phyloP scores from a whole-genome alignment of 257 asterid species.

The Nicotiana paniculata region DNA sequence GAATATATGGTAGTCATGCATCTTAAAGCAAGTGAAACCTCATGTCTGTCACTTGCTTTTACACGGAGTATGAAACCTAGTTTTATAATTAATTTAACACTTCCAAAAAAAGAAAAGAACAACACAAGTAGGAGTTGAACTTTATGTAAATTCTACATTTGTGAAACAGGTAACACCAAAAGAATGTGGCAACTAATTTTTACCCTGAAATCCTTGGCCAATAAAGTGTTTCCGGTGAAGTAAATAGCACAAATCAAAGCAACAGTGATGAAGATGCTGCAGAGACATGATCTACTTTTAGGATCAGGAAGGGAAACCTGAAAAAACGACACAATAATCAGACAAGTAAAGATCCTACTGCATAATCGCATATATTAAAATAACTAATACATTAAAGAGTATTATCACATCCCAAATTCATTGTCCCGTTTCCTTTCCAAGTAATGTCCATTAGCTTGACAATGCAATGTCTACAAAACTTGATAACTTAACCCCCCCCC shows the following conservation, averaged over 20 bases:
- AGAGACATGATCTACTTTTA: constrained; percentile 48
- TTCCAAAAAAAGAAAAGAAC: neutral
- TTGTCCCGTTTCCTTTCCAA: too few species aligned
- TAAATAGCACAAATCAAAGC: constrained; percentile 54
- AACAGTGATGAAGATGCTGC: constrained; percentile 42
- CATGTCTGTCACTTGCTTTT: neutral
- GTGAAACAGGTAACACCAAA: neutral
- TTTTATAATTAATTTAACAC: neutral
- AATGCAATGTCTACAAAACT: neutral
- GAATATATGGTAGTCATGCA: neutral
- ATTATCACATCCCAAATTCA: too few species aligned
- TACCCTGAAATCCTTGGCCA: constrained; percentile 48
- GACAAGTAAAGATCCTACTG: neutral
- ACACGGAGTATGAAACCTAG: neutral
- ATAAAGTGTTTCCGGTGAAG: constrained; percentile 48
- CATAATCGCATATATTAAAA: too few species aligned
- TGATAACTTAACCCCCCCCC: too few species aligned
- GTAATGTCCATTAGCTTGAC: too few species aligned
- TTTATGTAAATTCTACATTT: neutral
- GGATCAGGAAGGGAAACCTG: constrained; percentile 50
- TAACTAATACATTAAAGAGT: too few species aligned
- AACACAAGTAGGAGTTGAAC: neutral
- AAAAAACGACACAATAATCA: neutral
- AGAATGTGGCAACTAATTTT: neutral
- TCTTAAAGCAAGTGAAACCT: neutral